A percentile compares a stretch with the other conserved stretches of the same genome.
These are phyloP conservation scores for Paracoccidioides lutzii DNA, from an alignment of 2,329 filamentous ascomycete species.

Conservation along the genomic window DNA sequence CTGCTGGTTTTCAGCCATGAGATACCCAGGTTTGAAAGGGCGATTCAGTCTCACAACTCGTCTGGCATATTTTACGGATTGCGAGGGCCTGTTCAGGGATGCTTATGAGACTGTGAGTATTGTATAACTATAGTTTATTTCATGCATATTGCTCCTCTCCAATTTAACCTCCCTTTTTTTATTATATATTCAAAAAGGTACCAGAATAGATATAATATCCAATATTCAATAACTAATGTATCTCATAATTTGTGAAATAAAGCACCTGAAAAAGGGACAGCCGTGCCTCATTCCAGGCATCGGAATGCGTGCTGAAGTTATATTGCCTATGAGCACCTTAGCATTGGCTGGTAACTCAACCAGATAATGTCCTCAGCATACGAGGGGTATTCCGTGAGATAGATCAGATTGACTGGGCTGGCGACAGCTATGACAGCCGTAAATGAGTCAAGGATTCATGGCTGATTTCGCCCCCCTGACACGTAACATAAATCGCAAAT, in stretches of 20 bases:
- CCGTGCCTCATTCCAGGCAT: not conserved
- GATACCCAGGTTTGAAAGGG: not conserved
- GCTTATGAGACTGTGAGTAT: conserved; percentile 1
- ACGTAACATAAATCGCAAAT: conserved; percentile 1
- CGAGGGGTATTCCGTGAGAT: not conserved
- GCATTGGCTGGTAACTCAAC: not conserved
- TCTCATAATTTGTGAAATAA: not conserved
- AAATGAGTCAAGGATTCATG: not conserved
- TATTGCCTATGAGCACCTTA: not conserved
- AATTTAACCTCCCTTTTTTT: not conserved
- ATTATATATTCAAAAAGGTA: not conserved
- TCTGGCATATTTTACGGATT: not conserved
- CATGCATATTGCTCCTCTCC: not conserved
- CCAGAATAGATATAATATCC: too few relatives aligned
- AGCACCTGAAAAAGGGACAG: conserved; percentile 1
- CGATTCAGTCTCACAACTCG: not conserved
- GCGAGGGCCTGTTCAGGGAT: not conserved
- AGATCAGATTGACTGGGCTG: not conserved
- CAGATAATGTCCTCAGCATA: not conserved
- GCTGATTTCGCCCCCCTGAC: not conserved
- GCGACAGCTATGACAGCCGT: not conserved
- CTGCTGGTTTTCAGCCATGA: not conserved
- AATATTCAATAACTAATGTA: too few relatives aligned
- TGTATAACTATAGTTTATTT: not conserved
- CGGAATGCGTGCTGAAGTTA: not conserved